A percentile compares a stretch with the other conserved stretches of the same genome.
phyloP scores from a whole-genome alignment of 169 alveolate species.

The Eimeria tenella region DNA sequence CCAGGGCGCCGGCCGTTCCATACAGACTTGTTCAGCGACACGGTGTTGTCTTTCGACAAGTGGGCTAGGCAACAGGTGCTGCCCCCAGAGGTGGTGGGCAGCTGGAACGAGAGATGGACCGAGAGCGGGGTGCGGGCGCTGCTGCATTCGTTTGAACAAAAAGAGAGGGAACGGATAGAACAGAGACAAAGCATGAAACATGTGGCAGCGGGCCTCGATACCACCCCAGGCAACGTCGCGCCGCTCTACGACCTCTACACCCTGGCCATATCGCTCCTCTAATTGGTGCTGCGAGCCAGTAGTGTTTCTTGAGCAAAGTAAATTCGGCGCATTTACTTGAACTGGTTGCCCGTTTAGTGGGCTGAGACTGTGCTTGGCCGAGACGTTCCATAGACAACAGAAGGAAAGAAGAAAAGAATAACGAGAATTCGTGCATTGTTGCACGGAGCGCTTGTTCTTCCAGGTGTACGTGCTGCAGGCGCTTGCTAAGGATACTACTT shows the following conservation, averaged over 20 bases:
- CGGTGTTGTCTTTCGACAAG: background rate
- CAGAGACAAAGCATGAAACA: background rate
- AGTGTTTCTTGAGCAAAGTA: no score
- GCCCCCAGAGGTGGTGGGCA: background rate
- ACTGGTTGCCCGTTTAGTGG: no score
- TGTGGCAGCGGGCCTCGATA: background rate
- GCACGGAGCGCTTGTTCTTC: no score
- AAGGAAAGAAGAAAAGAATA: no score
- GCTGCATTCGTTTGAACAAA: background rate
- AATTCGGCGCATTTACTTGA: no score
- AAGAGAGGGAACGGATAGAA: background rate
- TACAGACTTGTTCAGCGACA: background rate
- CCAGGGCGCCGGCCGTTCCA: conserved; percentile 14
- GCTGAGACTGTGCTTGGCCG: no score
- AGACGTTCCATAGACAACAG: no score
- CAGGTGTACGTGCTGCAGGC: no score
- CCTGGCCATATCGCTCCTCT: conserved; percentile 15
- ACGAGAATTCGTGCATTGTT: no score
- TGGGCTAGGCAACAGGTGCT: background rate
- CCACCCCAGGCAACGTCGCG: background rate
- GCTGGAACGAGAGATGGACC: conserved; percentile 3
- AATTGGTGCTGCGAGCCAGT: no score
- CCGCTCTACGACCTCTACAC: conserved; percentile 9
- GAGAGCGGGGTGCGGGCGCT: background rate
- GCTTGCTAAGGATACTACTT: no score